phyloP scores from a whole-genome alignment of 768 basidiomycete genomes.

The Hypholoma fasciculare region DNA sequence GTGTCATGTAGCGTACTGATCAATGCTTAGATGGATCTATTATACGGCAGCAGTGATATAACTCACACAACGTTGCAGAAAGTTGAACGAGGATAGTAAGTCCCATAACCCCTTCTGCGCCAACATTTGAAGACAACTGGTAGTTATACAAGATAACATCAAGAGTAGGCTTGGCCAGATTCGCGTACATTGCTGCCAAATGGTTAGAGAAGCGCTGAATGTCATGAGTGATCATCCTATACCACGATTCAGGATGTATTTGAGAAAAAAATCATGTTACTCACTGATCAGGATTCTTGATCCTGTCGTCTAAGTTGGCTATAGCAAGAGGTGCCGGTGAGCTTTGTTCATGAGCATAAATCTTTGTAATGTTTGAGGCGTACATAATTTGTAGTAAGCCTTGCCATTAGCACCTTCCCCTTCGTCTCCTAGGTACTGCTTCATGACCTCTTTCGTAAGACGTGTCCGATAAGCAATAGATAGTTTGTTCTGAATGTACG shows the following conservation, averaged over 20 bases:
- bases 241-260: neutral
- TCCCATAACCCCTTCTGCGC: conserved; percentile 86
- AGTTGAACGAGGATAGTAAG: conserved; percentile 84
- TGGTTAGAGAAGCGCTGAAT: conserved; percentile 91
- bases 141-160: conserved; percentile 96
- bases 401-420: conserved; percentile 69
- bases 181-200: conserved; percentile 91
- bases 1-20: conserved; percentile 86
- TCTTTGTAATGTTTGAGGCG: conserved; percentile 20
- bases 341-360: neutral
- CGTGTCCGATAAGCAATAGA: conserved; percentile 87
- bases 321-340: conserved; percentile 11
- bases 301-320: conserved; percentile 95
- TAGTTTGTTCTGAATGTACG: conserved; percentile 92
- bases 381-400: conserved; percentile 91
- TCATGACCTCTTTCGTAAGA: conserved; percentile 80
- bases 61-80: conserved; percentile 79
- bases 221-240: conserved; percentile 93
- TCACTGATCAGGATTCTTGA: conserved; percentile 95
- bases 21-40: neutral
- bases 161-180: conserved; percentile 89
- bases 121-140: conserved; percentile 90
- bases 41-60: neutral
- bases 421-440: conserved; percentile 79
- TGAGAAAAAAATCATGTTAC: neutral